phyloP scores from a whole-genome alignment of 345 rosid species.

The Euphorbia lathyris region DNA sequence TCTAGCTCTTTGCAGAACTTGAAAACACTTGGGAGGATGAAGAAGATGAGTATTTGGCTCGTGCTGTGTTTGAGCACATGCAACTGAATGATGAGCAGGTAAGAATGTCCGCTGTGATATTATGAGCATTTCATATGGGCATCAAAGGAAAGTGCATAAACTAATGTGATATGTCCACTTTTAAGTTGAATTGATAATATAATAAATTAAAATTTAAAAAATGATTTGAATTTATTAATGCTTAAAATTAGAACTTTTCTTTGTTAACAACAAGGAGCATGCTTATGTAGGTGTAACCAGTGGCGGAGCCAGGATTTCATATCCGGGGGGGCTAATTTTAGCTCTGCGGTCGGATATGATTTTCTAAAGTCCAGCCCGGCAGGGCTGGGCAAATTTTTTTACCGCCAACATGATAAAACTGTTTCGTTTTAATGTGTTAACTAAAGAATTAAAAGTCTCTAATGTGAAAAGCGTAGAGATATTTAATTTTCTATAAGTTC shows the following conservation, averaged over 20 bases:
- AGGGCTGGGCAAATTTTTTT: too few species aligned
- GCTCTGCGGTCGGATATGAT: too few species aligned
- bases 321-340: too few species aligned
- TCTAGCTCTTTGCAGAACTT: conserved; percentile 37
- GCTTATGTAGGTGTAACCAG: too few species aligned
- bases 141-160: background rate
- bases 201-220: background rate
- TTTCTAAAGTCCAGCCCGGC: too few species aligned
- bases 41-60: conserved; percentile 86
- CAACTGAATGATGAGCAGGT: conserved; percentile 64
- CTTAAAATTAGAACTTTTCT: background rate
- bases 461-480: too few species aligned
- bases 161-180: background rate
- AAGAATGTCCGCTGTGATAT: background rate
- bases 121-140: background rate
- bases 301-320: too few species aligned
- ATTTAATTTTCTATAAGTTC: too few species aligned
- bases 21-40: conserved; percentile 68
- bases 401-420: too few species aligned
- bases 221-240: background rate
- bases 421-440: too few species aligned
- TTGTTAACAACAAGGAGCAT: background rate
- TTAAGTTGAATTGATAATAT: background rate
- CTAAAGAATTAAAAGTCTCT: too few species aligned
- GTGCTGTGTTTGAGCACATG: conserved; percentile 70